phyloP scores from a whole-genome alignment of 208 protist genomes.

The Leishmania aethiopica region DNA sequence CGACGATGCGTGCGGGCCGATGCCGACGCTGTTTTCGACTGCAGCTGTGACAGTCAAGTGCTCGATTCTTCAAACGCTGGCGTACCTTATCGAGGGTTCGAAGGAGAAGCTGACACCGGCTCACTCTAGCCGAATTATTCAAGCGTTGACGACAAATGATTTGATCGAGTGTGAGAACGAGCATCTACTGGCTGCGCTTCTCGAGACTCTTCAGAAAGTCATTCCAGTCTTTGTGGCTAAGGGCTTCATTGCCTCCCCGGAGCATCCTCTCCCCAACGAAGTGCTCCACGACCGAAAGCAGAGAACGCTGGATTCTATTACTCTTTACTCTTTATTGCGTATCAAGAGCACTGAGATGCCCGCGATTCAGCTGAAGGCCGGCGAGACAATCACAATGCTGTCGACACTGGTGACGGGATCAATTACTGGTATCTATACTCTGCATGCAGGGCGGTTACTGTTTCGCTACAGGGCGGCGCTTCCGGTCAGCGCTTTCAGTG shows the following conservation, averaged over 20 bases:
- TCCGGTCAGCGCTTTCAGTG: slow-evolving; percentile 72
- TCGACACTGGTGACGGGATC: slow-evolving; percentile 68
- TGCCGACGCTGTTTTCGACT: slow-evolving; percentile 86
- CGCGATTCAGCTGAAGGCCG: slow-evolving; percentile 37
- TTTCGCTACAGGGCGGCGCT: slow-evolving; percentile 61
- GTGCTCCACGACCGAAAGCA: slow-evolving; percentile 54
- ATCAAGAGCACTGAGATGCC: slow-evolving; percentile 55
- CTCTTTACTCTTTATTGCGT: slow-evolving; percentile 77
- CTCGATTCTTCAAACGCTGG: slow-evolving; percentile 69
- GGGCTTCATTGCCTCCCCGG: slow-evolving; percentile 60
- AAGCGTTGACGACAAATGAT: slow-evolving; percentile 66
- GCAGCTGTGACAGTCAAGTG: slow-evolving; percentile 76
- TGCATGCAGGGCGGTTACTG: slow-evolving; percentile 68
- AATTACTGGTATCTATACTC: slow-evolving; percentile 58
- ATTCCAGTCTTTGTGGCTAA: slow-evolving; percentile 47
- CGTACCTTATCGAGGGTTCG: slow-evolving; percentile 72
- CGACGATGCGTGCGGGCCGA: slow-evolving; percentile 21
- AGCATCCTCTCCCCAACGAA: slow-evolving; percentile 58
- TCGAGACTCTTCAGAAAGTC: slow-evolving; percentile 48
- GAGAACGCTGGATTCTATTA: slow-evolving; percentile 80
- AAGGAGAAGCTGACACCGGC: slow-evolving; percentile 52
- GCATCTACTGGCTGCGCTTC: slow-evolving; percentile 58
- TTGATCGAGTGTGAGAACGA: slow-evolving; percentile 74
- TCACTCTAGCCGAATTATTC: slow-evolving; percentile 66
- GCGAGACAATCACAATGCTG: slow-evolving; percentile 39